These are phyloP conservation scores for Cokeromyces recurvatus DNA, from an alignment of 371 early-diverging fungal species.

Conservation along the genomic window DNA sequence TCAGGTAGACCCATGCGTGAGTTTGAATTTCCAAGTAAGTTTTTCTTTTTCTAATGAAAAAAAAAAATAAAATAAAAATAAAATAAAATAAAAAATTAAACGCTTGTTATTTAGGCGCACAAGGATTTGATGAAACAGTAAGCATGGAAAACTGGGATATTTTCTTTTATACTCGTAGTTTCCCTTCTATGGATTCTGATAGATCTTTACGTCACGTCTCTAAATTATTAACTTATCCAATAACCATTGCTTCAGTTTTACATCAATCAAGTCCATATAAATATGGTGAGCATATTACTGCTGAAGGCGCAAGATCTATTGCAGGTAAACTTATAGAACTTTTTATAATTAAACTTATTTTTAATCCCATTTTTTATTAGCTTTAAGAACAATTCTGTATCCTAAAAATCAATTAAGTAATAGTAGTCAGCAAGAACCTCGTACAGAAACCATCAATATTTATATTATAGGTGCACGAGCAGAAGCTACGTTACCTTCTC, in stretches of 20 bases:
- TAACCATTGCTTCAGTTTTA: conserved; percentile 75
- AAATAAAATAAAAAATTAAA: not conserved
- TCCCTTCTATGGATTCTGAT: conserved; percentile 69
- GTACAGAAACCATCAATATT: conserved; percentile 62
- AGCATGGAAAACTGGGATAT: conserved; percentile 83
- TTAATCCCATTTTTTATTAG: no score
- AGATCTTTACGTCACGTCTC: conserved; percentile 80
- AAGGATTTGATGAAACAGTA: conserved; percentile 73
- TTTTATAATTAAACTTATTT: no score
- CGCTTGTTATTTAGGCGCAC: conserved; percentile 54
- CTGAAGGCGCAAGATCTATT: conserved; percentile 68
- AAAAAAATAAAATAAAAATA: not conserved
- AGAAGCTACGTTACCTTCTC: conserved; percentile 74
- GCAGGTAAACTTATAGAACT: conserved; percentile 53
- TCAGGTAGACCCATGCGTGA: conserved; percentile 75
- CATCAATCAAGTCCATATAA: conserved; percentile 74
- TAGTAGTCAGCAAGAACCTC: conserved; percentile 39
- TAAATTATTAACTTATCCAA: conserved; percentile 77
- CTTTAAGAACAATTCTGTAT: conserved; percentile 68
- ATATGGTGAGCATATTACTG: conserved; percentile 63
- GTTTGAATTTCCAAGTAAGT: conserved; percentile 78
- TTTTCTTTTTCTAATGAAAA: not conserved
- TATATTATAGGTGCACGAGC: conserved; percentile 78
- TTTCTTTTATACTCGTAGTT: conserved; percentile 78
- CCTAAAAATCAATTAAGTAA: conserved; percentile 45